Conservation (phyloP, 2,329 filamentous ascomycete genomes). For the Bipolaris victoriae region DNA sequence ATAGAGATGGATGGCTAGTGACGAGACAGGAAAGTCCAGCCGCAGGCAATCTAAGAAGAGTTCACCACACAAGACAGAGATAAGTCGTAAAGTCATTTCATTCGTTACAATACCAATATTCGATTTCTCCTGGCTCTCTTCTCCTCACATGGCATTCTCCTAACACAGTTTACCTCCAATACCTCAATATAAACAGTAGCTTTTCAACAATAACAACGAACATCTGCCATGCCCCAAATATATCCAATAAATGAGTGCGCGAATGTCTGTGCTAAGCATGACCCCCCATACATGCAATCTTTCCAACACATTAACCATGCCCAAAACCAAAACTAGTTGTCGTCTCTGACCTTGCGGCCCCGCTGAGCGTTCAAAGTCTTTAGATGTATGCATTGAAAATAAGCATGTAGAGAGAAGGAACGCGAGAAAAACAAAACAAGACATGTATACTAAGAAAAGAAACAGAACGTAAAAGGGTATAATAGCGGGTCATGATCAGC, state of each 20-base stretch:
- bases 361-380: conserved; percentile 27
- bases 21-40: background rate
- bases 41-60: background rate
- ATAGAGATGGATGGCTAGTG: background rate
- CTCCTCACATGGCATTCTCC: background rate
- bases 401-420: conserved; percentile 6
- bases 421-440: conserved; percentile 14
- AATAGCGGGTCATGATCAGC: conserved; percentile 33
- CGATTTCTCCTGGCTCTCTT: background rate
- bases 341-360: conserved; percentile 32
- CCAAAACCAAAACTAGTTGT: conserved; percentile 10
- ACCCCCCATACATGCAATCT: background rate
- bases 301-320: conserved; percentile 16
- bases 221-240: conserved; percentile 9
- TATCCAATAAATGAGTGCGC: conserved; percentile 10
- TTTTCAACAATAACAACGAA: conserved; percentile 11
- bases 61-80: background rate
- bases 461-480: conserved; percentile 36
- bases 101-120: conserved; percentile 17
- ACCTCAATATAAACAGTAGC: conserved; percentile 11
- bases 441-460: conserved; percentile 7
- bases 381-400: conserved; percentile 20
- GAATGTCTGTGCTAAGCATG: conserved; percentile 2
- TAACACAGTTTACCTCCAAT: background rate
- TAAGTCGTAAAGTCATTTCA: conserved; percentile 8